phyloP scores from a whole-genome alignment of 192 early-diverging fungal genomes.

The Rhizophagus sp. region DNA sequence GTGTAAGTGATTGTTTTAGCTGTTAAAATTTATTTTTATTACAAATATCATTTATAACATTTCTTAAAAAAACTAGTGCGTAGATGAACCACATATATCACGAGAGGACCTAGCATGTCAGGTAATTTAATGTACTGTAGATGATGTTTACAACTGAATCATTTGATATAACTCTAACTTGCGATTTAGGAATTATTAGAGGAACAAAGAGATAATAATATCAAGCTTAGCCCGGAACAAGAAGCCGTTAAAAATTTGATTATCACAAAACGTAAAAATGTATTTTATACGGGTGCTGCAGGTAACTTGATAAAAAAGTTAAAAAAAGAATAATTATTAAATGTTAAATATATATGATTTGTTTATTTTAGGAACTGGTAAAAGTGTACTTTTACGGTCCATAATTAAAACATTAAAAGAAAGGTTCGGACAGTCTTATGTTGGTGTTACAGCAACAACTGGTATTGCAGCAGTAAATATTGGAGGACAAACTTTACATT shows the following conservation, averaged over 20 bases:
- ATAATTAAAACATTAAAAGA: conserved; percentile 41
- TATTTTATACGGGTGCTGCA: not conserved
- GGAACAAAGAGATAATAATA: no score
- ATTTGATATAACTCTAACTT: no score
- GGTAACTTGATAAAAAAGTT: not conserved
- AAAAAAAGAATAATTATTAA: not conserved
- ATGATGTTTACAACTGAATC: no score
- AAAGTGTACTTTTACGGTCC: conserved; percentile 33
- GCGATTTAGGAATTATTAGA: no score
- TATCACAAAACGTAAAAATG: not conserved
- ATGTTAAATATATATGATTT: no score
- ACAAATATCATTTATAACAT: no score
- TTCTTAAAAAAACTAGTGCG: no score
- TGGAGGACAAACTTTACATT: conserved; percentile 58
- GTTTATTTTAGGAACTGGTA: conserved; percentile 34
- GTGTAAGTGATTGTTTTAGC: no score
- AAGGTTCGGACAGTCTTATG: conserved; percentile 28
- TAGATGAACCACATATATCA: no score
- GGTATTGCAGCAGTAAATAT: conserved; percentile 65
- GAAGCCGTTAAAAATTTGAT: not conserved
- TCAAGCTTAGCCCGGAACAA: not conserved
- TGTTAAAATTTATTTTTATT: no score
- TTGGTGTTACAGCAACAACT: conserved; percentile 56
- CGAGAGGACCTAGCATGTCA: no score
- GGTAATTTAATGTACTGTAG: no score